A percentile compares a stretch with the other conserved stretches of the same genome.
Evolutionary conservation across 768 basidiomycete genomes (phyloP).

Genomic region (Collybia mongolica): DNA sequence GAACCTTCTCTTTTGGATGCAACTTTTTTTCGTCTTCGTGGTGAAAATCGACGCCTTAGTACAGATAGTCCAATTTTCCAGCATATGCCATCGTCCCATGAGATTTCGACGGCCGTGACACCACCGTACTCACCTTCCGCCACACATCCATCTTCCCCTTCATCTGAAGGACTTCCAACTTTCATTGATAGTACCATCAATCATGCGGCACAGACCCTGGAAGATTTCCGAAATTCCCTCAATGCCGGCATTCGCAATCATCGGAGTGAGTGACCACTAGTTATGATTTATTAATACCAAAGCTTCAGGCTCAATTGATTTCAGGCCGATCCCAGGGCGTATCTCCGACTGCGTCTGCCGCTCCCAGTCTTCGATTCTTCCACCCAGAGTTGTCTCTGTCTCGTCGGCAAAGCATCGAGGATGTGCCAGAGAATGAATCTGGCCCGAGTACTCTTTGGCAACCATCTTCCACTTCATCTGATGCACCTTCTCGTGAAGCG

Average conservation of each 20-base stretch:
- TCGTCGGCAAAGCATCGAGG: slow-evolving; percentile 39
- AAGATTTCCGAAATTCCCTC: slow-evolving; percentile 36
- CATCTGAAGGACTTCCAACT: neutral
- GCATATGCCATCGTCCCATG: slow-evolving; percentile 28
- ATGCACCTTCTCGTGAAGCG: neutral
- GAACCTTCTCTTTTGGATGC: slow-evolving; percentile 4
- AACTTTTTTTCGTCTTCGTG: neutral
- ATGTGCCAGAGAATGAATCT: slow-evolving; percentile 32
- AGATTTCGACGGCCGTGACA: slow-evolving; percentile 24
- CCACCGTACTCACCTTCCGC: slow-evolving; percentile 26
- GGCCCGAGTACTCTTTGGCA: slow-evolving; percentile 12
- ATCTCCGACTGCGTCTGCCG: slow-evolving; percentile 6
- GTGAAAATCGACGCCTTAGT: slow-evolving; percentile 24
- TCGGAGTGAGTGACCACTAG: slow-evolving; percentile 15
- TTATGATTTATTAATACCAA: neutral
- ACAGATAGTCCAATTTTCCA: slow-evolving; percentile 33
- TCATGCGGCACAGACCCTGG: slow-evolving; percentile 30
- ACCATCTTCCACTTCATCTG: neutral
- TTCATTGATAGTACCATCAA: neutral
- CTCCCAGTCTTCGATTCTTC: slow-evolving; percentile 13
- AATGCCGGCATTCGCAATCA: slow-evolving; percentile 23
- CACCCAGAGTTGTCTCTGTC: slow-evolving; percentile 32
- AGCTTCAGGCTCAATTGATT: neutral
- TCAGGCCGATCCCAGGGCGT: slow-evolving; percentile 11
- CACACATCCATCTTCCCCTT: slow-evolving; percentile 11